Conservation (phyloP, 805 yeast species). For the Kodamaea laetipori region DNA sequence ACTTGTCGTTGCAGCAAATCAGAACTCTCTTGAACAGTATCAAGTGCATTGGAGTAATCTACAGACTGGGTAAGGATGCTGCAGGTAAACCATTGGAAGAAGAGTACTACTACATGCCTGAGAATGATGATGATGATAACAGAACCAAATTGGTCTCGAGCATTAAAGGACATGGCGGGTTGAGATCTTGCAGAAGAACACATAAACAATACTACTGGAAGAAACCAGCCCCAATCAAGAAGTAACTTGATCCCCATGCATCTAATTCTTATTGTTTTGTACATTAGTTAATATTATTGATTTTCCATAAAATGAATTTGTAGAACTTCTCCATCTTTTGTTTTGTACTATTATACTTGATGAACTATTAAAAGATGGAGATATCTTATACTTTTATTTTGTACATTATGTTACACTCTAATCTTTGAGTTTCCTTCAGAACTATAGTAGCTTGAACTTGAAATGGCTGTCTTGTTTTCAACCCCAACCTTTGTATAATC, state of each 20-base stretch:
- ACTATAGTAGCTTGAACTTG: constrained; percentile 10
- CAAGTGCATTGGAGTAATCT: constrained; percentile 80
- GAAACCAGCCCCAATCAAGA: constrained; percentile 53
- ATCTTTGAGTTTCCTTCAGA: neutral
- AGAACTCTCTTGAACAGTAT: constrained; percentile 47
- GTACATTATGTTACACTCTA: no score
- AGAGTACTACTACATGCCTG: constrained; percentile 89
- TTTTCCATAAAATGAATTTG: no score
- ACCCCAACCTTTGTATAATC: constrained; percentile 4
- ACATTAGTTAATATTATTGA: constrained; percentile 13
- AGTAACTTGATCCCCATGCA: constrained; percentile 18
- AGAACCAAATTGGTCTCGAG: constrained; percentile 72
- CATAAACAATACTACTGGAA: constrained; percentile 89
- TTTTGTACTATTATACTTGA: no score
- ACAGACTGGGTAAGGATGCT: constrained; percentile 91
- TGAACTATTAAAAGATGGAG: no score
- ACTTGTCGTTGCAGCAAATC: constrained; percentile 46
- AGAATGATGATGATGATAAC: constrained; percentile 70
- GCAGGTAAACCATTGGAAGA: constrained; percentile 94
- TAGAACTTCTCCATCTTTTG: neutral
- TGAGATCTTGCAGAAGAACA: constrained; percentile 87
- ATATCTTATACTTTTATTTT: neutral
- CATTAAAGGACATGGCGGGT: constrained; percentile 75
- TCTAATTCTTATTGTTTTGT: constrained; percentile 14
- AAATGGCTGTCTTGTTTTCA: neutral